phyloP scores from a whole-genome alignment of 768 basidiomycete species.

The Kondoa malvinella region DNA sequence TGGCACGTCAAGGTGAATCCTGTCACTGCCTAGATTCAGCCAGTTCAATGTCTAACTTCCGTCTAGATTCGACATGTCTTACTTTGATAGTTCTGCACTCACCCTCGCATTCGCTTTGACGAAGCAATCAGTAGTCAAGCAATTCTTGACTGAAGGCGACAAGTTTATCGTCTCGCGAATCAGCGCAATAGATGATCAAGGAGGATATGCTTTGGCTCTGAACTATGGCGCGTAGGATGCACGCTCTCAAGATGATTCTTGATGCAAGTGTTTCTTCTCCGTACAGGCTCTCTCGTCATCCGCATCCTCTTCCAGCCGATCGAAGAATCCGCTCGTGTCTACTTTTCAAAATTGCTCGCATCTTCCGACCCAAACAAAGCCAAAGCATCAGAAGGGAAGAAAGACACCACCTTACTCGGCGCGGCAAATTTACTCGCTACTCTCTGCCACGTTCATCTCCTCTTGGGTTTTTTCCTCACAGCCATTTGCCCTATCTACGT shows the following conservation, averaged over 20 bases:
- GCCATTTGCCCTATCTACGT: constrained; percentile 63
- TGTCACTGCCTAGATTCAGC: neutral
- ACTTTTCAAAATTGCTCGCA: constrained; percentile 51
- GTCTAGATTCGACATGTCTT: neutral
- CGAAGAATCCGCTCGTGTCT: constrained; percentile 77
- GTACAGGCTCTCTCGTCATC: constrained; percentile 69
- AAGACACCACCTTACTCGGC: neutral
- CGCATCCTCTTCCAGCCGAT: constrained; percentile 87
- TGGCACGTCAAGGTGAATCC: neutral
- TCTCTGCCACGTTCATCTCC: constrained; percentile 20
- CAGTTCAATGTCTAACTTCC: neutral
- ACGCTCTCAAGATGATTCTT: neutral
- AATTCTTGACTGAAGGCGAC: constrained; percentile 88
- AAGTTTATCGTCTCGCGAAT: constrained; percentile 71
- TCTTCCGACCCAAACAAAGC: constrained; percentile 7
- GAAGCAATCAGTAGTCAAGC: constrained; percentile 74
- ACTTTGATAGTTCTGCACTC: constrained; percentile 39
- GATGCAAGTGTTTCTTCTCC: neutral
- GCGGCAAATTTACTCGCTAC: constrained; percentile 4
- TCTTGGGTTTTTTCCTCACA: constrained; percentile 38
- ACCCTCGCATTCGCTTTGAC: constrained; percentile 67
- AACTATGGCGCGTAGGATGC: constrained; percentile 58
- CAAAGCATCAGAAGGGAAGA: neutral
- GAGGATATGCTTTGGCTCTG: constrained; percentile 83
- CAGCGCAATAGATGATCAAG: constrained; percentile 71